Conservation (phyloP, 257 asterid genomes). For the Plantago elongata region DNA sequence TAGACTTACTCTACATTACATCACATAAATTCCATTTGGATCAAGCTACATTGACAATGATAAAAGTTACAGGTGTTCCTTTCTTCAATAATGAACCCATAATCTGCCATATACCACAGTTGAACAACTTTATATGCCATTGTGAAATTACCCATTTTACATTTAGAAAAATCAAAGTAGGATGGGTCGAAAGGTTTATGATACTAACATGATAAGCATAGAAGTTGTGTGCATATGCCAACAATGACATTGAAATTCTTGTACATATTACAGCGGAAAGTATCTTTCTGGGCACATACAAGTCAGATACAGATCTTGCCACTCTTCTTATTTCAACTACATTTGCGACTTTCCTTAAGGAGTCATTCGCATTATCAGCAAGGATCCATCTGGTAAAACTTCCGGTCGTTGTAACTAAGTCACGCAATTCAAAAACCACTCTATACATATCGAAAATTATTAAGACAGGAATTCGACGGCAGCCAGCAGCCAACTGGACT, state of each 20-base stretch:
- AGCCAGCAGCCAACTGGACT: neutral
- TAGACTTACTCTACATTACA: too few species aligned
- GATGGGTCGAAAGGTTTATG: neutral
- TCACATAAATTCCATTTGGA: too few species aligned
- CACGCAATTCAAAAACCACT: neutral
- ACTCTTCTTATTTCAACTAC: neutral
- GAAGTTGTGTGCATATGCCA: neutral
- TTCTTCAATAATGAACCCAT: neutral
- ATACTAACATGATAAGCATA: neutral
- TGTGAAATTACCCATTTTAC: neutral
- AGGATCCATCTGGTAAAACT: neutral
- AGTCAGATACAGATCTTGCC: neutral
- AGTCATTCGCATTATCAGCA: neutral
- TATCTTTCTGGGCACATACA: neutral
- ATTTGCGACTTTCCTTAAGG: neutral
- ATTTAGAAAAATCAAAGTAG: too few species aligned
- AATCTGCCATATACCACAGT: too few species aligned
- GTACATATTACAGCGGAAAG: neutral
- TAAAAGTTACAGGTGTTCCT: neutral
- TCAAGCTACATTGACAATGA: neutral
- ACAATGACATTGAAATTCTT: neutral
- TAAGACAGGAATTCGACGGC: neutral
- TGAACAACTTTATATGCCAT: neutral
- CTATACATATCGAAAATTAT: slow-evolving; percentile 9
- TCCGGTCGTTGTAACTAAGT: neutral